Evolutionary conservation across 257 asterid species (phyloP), one percentile per base, ranked within the genome.

Genomic region (Solanum pimpinellifolium): DNA sequence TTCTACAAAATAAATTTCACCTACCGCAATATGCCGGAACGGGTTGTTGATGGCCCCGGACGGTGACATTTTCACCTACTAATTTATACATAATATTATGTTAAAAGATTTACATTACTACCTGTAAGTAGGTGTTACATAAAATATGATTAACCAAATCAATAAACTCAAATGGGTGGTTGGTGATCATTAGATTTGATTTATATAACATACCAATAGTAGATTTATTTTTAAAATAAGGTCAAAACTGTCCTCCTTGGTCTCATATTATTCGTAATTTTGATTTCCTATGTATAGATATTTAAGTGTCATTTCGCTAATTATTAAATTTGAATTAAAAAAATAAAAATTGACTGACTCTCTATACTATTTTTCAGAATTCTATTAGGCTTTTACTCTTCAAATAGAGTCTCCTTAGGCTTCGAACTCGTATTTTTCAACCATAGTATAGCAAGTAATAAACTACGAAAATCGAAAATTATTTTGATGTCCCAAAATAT

Each of bases 11-110:
- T 47, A 87, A 62, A 46, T n/a, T 86, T 89, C 27, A 90, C 94
- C 94, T 44, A 90, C 91, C 91, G 56, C 89, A 83, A 74, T 11
- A 31, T 42, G 86, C 91, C 89, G 83, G 89, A 46, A 72, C 80
- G 86, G 65, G 87, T 39, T 62, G 74, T 46, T 73, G 76, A 73
- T 77, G 44, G 87, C 47, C 42, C 74, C 62, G 23, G 66, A 76
- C 83, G 89, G 78, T 15, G 83, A 66, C 86, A 73, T 52, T 87
- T 60, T 60, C 83, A 90, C 88, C 91, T 83, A 90, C 88, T 87
- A 11, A 88, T 31, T 27, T 47, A 18, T 18, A 47, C 33, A 78
- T 12, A 44, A 16, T 12, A 78, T n/a, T 7, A 47, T 46, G 41
- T 8, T 44, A 77, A 44, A 16, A 14, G n/a, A 44, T 25, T 78